Evolutionary conservation across 441 rosid genomes (phyloP).

Genomic region (Corymbia calophylla): DNA sequence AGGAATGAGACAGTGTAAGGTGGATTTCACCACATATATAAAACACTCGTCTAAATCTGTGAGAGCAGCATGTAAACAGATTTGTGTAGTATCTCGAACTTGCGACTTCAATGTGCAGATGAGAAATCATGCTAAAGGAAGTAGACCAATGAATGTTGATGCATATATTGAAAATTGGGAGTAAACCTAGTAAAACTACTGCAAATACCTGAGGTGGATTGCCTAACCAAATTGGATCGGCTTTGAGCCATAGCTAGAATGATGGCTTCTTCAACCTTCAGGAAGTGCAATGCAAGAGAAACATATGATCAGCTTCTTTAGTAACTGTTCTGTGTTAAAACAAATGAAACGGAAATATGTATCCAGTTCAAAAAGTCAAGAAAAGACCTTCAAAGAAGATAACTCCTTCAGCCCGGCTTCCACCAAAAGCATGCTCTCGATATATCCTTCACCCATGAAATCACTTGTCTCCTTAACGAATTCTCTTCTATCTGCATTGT

Average conservation of each 20-base stretch:
- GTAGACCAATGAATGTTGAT: background rate
- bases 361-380: background rate
- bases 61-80: background rate
- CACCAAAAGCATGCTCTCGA: constrained; percentile 94
- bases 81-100: background rate
- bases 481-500: constrained; percentile 46
- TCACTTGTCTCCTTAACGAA: constrained; percentile 54
- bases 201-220: constrained; percentile 31
- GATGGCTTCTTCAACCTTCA: constrained; percentile 89
- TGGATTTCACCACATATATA: background rate
- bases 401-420: constrained; percentile 92
- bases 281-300: background rate
- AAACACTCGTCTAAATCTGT: background rate
- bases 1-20: background rate
- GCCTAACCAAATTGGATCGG: constrained; percentile 46
- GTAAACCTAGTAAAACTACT: background rate
- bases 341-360: background rate
- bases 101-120: background rate
- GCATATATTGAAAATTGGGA: background rate
- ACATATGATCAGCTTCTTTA: background rate
- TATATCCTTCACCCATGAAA: constrained; percentile 89
- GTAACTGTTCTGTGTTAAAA: background rate
- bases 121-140: background rate
- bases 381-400: constrained; percentile 77
- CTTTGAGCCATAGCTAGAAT: constrained; percentile 64